A percentile compares a stretch with the other conserved stretches of the same genome.
Evolutionary conservation across 2,329 filamentous ascomycete genomes (phyloP).

Genomic region (Arachnopeziza araneosa): DNA sequence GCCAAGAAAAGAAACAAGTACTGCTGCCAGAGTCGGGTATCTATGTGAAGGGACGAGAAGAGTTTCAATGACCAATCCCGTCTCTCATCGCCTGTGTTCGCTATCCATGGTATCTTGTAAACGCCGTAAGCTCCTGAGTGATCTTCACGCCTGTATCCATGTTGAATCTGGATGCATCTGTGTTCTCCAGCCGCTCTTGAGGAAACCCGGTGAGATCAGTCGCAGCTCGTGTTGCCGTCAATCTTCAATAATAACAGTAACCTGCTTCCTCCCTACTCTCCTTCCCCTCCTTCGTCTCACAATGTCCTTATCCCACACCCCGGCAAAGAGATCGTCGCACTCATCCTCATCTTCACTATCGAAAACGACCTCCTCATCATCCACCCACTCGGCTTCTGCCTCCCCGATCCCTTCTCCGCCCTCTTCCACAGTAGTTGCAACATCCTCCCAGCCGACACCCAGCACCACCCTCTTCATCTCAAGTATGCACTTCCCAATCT

Average conservation of each 20-base stretch:
- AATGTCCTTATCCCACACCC: conserved; percentile 51
- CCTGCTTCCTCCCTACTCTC: conserved; percentile 15
- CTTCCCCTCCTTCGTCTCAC: conserved; percentile 26
- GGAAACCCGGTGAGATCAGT: neutral
- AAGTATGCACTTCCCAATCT: conserved; percentile 63
- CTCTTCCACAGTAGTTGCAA: conserved; percentile 13
- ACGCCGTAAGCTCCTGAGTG: neutral
- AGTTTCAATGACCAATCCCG: neutral
- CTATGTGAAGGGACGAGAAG: neutral
- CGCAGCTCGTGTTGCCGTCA: neutral
- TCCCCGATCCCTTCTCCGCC: conserved; percentile 6
- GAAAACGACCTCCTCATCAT: conserved; percentile 53
- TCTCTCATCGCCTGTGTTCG: neutral
- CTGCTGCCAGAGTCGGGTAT: neutral
- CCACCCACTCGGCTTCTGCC: conserved; percentile 31
- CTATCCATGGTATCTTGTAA: neutral
- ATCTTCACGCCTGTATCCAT: neutral
- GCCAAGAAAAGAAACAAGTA: neutral
- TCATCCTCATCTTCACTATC: conserved; percentile 62
- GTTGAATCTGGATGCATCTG: neutral
- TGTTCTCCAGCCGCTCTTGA: neutral
- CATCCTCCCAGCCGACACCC: conserved; percentile 49
- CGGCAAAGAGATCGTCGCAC: conserved; percentile 60
- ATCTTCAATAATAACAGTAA: neutral
- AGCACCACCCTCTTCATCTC: conserved; percentile 54